Evolutionary conservation across 495 filamentous ascomycete genomes (phyloP).

Genomic region (Trichoderma virens): DNA sequence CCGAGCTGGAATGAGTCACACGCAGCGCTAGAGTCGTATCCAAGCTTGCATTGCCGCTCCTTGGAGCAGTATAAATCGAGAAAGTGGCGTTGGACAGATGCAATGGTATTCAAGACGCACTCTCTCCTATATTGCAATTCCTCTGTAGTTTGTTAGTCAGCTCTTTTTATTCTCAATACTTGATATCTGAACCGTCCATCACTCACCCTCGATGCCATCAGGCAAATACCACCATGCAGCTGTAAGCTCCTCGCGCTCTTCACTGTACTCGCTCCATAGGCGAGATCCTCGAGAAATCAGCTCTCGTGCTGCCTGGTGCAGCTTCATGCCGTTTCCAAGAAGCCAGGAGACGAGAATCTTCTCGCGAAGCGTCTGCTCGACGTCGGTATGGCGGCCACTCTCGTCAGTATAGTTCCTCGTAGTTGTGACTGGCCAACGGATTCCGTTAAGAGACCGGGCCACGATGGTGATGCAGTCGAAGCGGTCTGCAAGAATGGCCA

Average conservation of each 20-base stretch:
- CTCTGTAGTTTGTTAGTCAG: slow-evolving; percentile 33
- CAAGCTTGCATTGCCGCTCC: slow-evolving; percentile 61
- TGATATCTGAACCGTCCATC: neutral
- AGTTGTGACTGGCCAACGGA: slow-evolving; percentile 40
- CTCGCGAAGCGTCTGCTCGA: slow-evolving; percentile 53
- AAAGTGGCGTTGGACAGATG: slow-evolving; percentile 69
- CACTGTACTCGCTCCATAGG: slow-evolving; percentile 46
- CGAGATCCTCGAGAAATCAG: slow-evolving; percentile 60
- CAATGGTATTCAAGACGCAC: slow-evolving; percentile 64
- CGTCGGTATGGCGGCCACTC: slow-evolving; percentile 23
- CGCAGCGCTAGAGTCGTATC: slow-evolving; percentile 63
- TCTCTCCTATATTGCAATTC: slow-evolving; percentile 65
- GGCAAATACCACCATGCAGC: slow-evolving; percentile 70
- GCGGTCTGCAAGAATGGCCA: slow-evolving; percentile 59
- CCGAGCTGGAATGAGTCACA: slow-evolving; percentile 86
- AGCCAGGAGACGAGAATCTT: slow-evolving; percentile 55
- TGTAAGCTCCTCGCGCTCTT: slow-evolving; percentile 29
- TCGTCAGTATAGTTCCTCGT: slow-evolving; percentile 33
- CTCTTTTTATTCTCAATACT: neutral
- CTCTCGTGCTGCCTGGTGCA: slow-evolving; percentile 46
- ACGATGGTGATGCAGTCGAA: slow-evolving; percentile 48
- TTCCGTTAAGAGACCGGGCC: slow-evolving; percentile 36
- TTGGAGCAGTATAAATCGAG: slow-evolving; percentile 57
- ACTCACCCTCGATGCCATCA: slow-evolving; percentile 61
- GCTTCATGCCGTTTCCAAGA: slow-evolving; percentile 45